Evolutionary conservation across 768 basidiomycete genomes (phyloP).

Genomic region (Royoungia palumana): DNA sequence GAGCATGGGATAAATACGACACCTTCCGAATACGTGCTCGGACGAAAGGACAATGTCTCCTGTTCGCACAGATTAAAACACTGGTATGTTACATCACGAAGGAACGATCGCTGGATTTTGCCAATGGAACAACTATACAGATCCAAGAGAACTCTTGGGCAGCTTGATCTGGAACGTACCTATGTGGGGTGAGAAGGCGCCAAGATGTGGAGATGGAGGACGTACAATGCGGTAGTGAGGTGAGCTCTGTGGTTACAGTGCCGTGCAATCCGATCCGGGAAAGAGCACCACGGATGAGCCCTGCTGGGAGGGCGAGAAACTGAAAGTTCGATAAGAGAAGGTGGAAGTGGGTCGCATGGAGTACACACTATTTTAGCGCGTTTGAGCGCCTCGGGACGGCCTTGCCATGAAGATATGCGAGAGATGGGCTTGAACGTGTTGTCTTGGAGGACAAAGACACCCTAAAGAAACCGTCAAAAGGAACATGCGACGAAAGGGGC

Average conservation of each 20-base stretch:
- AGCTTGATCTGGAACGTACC: conserved; percentile 84
- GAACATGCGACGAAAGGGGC: not conserved
- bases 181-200: conserved; percentile 23
- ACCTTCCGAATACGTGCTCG: too few species aligned
- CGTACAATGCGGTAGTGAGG: conserved; percentile 82
- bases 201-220: not conserved
- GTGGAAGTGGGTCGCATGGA: not conserved
- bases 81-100: too few species aligned
- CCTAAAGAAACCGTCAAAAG: conserved; percentile 42
- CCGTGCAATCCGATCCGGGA: conserved; percentile 72
- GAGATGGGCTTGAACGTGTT: conserved; percentile 84
- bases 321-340: conserved; percentile 26
- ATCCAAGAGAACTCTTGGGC: conserved; percentile 47
- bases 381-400: conserved; percentile 67
- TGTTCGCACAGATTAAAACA: too few species aligned
- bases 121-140: too few species aligned
- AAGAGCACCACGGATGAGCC: conserved; percentile 82
- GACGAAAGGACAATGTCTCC: too few species aligned
- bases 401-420: conserved; percentile 77
- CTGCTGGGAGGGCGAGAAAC: conserved; percentile 81
- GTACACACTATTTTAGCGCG: conserved; percentile 66
- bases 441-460: conserved; percentile 91
- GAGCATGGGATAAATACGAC: too few species aligned
- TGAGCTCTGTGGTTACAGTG: conserved; percentile 75
- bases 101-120: too few species aligned